These are phyloP conservation scores for Trametes maxima DNA, from an alignment of 768 basidiomycete species.

Conservation along the genomic window DNA sequence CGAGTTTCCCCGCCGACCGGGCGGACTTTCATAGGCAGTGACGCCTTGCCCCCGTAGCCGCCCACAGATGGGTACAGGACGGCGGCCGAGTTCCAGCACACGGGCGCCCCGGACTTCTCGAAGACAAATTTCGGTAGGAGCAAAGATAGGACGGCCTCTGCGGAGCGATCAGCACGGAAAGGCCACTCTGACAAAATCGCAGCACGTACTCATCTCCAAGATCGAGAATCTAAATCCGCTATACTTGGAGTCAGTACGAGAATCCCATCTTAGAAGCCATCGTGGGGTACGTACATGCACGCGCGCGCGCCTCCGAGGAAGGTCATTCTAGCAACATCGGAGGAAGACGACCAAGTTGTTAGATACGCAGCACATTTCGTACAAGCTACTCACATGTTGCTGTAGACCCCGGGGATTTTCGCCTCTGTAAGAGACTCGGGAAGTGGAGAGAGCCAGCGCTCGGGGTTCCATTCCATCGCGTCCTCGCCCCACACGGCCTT, in stretches of 20 bases:
- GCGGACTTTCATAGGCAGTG: too few relatives aligned
- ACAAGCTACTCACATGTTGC: background rate
- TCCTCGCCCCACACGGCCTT: slow-evolving; percentile 28
- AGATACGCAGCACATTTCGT: background rate
- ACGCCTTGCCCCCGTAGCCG: too few relatives aligned
- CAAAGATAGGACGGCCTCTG: too few relatives aligned
- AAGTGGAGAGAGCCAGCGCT: slow-evolving; percentile 23
- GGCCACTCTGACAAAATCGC: background rate
- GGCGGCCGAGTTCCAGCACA: too few relatives aligned
- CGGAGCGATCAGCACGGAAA: too few relatives aligned
- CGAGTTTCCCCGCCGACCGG: too few relatives aligned
- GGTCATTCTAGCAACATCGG: slow-evolving; percentile 8
- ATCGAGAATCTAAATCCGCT: too few relatives aligned
- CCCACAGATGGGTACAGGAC: too few relatives aligned
- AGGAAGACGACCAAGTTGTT: background rate
- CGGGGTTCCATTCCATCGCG: slow-evolving; percentile 26
- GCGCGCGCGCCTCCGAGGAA: slow-evolving; percentile 13
- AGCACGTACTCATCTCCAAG: too few relatives aligned
- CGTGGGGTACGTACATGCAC: slow-evolving; percentile 11
- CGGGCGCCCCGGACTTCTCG: too few relatives aligned
- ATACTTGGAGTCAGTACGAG: too few relatives aligned
- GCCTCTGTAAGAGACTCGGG: slow-evolving; percentile 14
- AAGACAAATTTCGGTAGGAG: too few relatives aligned
- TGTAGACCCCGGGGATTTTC: slow-evolving; percentile 16
- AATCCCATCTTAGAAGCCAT: background rate